These are phyloP conservation scores for Lentinula sp. DNA, from an alignment of 768 basidiomycete genomes.

Conservation along the genomic window DNA sequence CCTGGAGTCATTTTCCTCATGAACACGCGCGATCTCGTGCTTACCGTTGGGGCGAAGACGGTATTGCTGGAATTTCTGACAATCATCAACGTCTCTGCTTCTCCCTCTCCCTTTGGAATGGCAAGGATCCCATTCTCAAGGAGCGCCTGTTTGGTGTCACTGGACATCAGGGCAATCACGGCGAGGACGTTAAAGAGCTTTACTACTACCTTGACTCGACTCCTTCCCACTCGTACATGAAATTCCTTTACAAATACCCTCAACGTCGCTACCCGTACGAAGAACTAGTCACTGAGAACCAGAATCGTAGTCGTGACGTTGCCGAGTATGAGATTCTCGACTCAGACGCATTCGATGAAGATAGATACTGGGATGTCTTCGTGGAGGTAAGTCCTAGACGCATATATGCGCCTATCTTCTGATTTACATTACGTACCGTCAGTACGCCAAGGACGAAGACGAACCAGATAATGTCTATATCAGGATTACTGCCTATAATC, in stretches of 20 bases:
- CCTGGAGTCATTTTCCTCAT: slow-evolving; percentile 94
- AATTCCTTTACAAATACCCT: slow-evolving; percentile 98
- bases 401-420: background rate
- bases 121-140: slow-evolving; percentile 88
- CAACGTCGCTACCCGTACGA: slow-evolving; percentile 92
- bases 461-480: slow-evolving; percentile 83
- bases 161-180: slow-evolving; percentile 97
- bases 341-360: slow-evolving; percentile 85
- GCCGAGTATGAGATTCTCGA: slow-evolving; percentile 92
- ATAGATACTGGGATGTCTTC: slow-evolving; percentile 98
- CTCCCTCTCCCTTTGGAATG: slow-evolving; percentile 91
- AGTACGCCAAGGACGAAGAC: slow-evolving; percentile 98
- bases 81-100: slow-evolving; percentile 95
- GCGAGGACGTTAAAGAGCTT: slow-evolving; percentile 97
- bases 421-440: background rate
- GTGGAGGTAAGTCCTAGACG: slow-evolving; percentile 65
- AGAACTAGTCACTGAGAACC: slow-evolving; percentile 81
- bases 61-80: slow-evolving; percentile 94
- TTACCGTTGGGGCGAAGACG: slow-evolving; percentile 99
- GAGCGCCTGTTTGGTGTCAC: slow-evolving; percentile 96
- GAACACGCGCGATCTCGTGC: slow-evolving; percentile 90
- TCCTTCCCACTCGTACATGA: slow-evolving; percentile 99
- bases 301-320: slow-evolving; percentile 77
- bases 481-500: slow-evolving; percentile 94
- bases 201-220: slow-evolving; percentile 99